A percentile compares a stretch with the other conserved stretches of the same genome.
These are phyloP conservation scores for Staphylotrichum longicolle DNA, from an alignment of 495 filamentous ascomycete genomes.

Conservation along the genomic window DNA sequence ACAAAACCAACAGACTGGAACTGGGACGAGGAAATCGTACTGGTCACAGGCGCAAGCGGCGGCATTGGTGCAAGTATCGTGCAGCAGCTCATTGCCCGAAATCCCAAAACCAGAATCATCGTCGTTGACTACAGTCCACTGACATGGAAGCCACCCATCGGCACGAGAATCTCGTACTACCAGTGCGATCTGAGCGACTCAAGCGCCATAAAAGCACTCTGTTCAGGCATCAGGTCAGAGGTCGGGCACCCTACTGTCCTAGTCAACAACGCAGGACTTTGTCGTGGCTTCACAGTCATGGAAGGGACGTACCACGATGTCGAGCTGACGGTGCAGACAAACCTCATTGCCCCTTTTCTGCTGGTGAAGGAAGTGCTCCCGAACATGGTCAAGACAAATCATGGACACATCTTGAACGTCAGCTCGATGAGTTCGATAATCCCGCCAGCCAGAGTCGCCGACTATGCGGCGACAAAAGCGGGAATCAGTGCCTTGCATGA, in stretches of 20 bases:
- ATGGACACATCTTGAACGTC: conserved; percentile 29
- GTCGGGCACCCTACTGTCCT: conserved; percentile 33
- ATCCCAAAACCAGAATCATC: conserved; percentile 23
- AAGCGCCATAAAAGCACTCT: conserved; percentile 18
- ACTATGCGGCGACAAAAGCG: conserved; percentile 28
- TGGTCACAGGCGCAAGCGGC: conserved; percentile 31
- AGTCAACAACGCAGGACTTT: conserved; percentile 31
- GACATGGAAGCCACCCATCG: conserved; percentile 18
- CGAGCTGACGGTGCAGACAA: conserved; percentile 29
- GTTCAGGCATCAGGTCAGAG: conserved; percentile 19
- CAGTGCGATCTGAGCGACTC: conserved; percentile 27
- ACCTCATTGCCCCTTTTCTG: conserved; percentile 30
- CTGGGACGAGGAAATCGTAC: conserved; percentile 29
- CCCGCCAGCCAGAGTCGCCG: conserved; percentile 22
- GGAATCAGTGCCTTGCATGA: conserved; percentile 23
- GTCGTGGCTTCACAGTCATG: conserved; percentile 25
- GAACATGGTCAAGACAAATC: conserved; percentile 26
- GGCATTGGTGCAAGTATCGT: conserved; percentile 27
- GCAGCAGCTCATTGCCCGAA: conserved; percentile 21
- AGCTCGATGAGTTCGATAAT: conserved; percentile 25
- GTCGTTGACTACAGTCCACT: conserved; percentile 28
- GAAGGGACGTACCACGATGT: conserved; percentile 29
- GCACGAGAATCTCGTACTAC: conserved; percentile 26
- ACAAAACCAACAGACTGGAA: conserved; percentile 26
- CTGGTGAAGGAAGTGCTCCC: conserved; percentile 33